Base-by-base conservation (phyloP, 345 rosid genomes). In the Syzygium aqueum region DNA sequence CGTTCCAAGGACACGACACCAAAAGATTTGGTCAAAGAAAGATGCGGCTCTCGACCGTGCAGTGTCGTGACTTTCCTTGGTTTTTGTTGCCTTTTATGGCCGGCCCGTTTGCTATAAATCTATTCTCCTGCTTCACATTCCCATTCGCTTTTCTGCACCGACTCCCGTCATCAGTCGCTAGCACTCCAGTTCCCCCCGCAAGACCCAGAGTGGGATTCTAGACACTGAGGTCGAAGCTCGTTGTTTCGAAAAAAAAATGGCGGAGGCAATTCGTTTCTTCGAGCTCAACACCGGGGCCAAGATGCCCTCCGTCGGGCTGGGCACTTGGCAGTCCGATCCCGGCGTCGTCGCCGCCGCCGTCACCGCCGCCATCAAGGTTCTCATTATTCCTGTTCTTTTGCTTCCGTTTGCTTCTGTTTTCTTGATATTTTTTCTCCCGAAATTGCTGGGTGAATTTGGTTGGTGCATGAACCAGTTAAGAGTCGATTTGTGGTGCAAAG, bases 231-330 rank as follows among this genome's bases (percentile, higher is more conserved):
- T 37, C 49, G 27, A 37, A 21, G 82, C 27, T 73, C 82, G 8
- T 5, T 10, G 25, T 73, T 37, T 33, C 49, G 5, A 43, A 28
- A 21, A 27, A n/a, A n/a, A 27, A 43, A 56, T 49, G 88, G 94
- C 92, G 46, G 82, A 22, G 43, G 90, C 89, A 37, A 88, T 92
- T 86, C 89, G 85, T 73, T 92, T 83, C 89, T 96, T 95, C 86
- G 88, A 91, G 84, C 61, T 93, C 77, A 93, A 91, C 88, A 90
- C 91, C 80, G 93, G 93, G 49, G 93, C 93, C 59, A 91, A 91
- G 51, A 92, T 93, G 33, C 93, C 95, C 4, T 90, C 93, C 10
- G 90, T 92, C 27, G 95, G 94, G 27, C 86, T 92, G 25, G 95
- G 95, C 85, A 92, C 92, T 19, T 89, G 89, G 91, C 88, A 91